Evolutionary conservation across 106 monocot genomes (phyloP).

Genomic region (Acorus calamus): DNA sequence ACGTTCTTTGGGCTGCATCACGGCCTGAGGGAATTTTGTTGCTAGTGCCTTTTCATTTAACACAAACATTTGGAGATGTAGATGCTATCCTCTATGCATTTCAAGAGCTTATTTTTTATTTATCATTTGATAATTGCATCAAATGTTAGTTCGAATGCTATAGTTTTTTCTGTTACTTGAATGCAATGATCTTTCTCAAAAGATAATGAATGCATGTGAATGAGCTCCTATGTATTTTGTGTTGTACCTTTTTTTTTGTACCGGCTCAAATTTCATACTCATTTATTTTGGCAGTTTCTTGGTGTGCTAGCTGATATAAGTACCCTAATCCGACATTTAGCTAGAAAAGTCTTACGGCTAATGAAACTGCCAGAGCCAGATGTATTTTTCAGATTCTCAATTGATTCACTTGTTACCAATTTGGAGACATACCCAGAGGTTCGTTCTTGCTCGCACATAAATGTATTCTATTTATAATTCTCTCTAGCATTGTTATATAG

Average conservation of each 20-base stretch:
- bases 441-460: not conserved
- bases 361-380: conserved; percentile 34
- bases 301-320: conserved; percentile 46
- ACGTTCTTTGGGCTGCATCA: too few relatives aligned
- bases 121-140: too few relatives aligned
- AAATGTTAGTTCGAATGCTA: too few relatives aligned
- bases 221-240: too few relatives aligned
- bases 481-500: not conserved
- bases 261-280: not conserved
- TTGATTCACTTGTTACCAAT: conserved; percentile 37
- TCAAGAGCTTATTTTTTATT: too few relatives aligned
- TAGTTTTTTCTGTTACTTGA: too few relatives aligned
- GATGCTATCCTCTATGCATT: too few relatives aligned
- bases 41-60: not conserved
- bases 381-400: conserved; percentile 29
- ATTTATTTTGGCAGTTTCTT: conserved; percentile 44
- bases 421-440: conserved; percentile 61
- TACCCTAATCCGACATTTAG: conserved; percentile 30
- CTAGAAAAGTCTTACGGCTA: conserved; percentile 44
- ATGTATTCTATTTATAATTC: not conserved
- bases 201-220: too few relatives aligned
- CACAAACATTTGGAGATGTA: not conserved
- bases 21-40: too few relatives aligned
- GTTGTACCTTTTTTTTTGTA: too few relatives aligned
- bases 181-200: too few relatives aligned